Base-by-base conservation (phyloP, 257 asterid species). In the Leptodermis oblonga region DNA sequence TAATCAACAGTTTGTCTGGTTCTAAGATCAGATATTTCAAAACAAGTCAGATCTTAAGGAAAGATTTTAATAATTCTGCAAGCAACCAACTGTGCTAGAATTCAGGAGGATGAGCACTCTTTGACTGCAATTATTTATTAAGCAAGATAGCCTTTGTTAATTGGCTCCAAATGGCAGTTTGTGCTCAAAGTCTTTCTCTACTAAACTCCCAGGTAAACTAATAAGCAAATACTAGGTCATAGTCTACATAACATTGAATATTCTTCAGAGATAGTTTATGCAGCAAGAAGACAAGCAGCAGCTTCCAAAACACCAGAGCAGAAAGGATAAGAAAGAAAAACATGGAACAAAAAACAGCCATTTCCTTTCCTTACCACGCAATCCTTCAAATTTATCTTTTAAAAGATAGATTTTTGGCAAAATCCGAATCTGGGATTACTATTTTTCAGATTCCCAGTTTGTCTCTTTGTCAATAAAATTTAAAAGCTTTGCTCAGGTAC, bases 31-130 rank as follows among this genome's bases (percentile, higher is more conserved):
- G 62, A 52, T 46, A 60, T 43, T 46, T 51, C 67, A 71, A 62
- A 53, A 45, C 34, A 74, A 64, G 71, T 74, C 56, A 71, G 70
- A 68, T 80, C 76, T 62, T 33, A n/a, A 36, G 69, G 33, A 36
- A 31, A 48, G 31, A 10, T 6, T n/a, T 31, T 33, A 51, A n/a
- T 51, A n/a, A 54, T n/a, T 67, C 23, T 33, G 62, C 62, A 52
- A 52, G 25, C 46, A 34, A 68, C 65, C 52, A 12, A 68, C 63
- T n/a, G 12, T 17, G 41, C 62, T 12, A 28, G 61, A 52, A 51
- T 52, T 68, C 34, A 37, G 14, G 59, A 53, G 28, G 12, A 28
- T 13, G 7, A 68, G 41, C 41, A 22, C 18, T 9, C 41, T 52
- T 53, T 28, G 37, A 68, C 31, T 52, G 39, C 72, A 68, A 34